These are phyloP conservation scores for Eimeria zaria DNA, from an alignment of 169 alveolate species.

Conservation along the genomic window DNA sequence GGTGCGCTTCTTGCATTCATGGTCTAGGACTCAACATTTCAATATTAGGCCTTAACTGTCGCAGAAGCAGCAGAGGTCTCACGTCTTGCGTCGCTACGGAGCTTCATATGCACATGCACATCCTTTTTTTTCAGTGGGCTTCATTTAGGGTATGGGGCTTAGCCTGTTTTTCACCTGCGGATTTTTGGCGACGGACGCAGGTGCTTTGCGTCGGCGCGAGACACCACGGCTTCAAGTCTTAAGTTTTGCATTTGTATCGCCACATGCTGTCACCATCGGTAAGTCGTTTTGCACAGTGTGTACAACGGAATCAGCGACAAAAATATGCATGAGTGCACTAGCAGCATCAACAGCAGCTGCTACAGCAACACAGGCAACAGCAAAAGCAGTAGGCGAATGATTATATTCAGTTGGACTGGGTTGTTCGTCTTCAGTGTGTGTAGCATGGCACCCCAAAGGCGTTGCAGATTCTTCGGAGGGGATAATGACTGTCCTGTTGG, in stretches of 20 bases:
- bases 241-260: constrained; percentile 71
- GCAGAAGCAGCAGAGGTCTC: background rate
- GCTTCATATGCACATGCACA: background rate
- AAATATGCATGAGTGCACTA: background rate
- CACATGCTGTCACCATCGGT: constrained; percentile 75
- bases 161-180: background rate
- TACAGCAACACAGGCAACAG: background rate
- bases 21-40: background rate
- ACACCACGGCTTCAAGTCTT: background rate
- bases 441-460: background rate
- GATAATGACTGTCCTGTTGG: background rate
- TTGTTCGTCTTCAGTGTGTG: background rate
- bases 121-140: background rate
- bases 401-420: background rate
- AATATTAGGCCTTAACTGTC: background rate
- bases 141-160: background rate
- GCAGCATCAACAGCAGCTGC: background rate
- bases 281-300: background rate
- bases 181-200: constrained; percentile 21
- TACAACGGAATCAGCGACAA: background rate
- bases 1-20: constrained; percentile 50
- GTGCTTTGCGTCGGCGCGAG: constrained; percentile 69
- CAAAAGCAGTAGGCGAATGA: background rate
- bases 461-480: background rate
- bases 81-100: background rate